Conservation (phyloP, 352 stramenopile genomes). For the Globisporangium ultimum region DNA sequence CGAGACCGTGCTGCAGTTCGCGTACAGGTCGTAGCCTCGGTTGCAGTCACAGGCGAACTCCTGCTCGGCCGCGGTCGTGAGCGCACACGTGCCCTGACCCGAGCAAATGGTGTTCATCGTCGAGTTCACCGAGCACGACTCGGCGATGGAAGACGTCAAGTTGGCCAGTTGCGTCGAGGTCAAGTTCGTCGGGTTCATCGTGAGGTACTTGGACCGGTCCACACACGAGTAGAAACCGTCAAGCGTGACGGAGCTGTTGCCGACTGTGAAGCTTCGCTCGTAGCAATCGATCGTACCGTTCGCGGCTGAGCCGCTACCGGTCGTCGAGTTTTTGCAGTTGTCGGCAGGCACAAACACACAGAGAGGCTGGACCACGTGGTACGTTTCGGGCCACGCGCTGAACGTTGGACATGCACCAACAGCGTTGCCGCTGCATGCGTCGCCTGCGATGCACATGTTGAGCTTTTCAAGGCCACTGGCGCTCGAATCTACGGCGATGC, state of each 20-base stretch:
- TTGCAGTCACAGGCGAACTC: slow-evolving; percentile 81
- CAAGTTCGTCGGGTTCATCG: slow-evolving; percentile 21
- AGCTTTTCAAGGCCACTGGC: slow-evolving; percentile 53
- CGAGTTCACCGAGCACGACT: slow-evolving; percentile 48
- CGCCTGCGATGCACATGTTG: slow-evolving; percentile 63
- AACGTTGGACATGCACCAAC: slow-evolving; percentile 70
- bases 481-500: slow-evolving; percentile 61
- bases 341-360: slow-evolving; percentile 59
- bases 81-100: slow-evolving; percentile 66
- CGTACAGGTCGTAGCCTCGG: slow-evolving; percentile 51
- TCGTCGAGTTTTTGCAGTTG: slow-evolving; percentile 56
- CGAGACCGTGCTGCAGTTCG: slow-evolving; percentile 43
- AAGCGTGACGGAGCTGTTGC: slow-evolving; percentile 36
- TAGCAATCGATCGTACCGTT: slow-evolving; percentile 65
- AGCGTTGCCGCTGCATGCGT: slow-evolving; percentile 53
- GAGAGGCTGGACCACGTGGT: slow-evolving; percentile 64
- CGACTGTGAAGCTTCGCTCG: slow-evolving; percentile 55
- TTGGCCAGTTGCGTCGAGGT: slow-evolving; percentile 51
- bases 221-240: slow-evolving; percentile 80
- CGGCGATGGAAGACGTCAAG: slow-evolving; percentile 51
- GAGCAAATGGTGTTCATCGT: slow-evolving; percentile 54
- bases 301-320: slow-evolving; percentile 12
- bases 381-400: slow-evolving; percentile 63
- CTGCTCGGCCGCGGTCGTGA: slow-evolving; percentile 45
- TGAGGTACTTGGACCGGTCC: slow-evolving; percentile 60